phyloP scores from a whole-genome alignment of 1,284 basidiomycete species.

The Rhodotorula sp. region DNA sequence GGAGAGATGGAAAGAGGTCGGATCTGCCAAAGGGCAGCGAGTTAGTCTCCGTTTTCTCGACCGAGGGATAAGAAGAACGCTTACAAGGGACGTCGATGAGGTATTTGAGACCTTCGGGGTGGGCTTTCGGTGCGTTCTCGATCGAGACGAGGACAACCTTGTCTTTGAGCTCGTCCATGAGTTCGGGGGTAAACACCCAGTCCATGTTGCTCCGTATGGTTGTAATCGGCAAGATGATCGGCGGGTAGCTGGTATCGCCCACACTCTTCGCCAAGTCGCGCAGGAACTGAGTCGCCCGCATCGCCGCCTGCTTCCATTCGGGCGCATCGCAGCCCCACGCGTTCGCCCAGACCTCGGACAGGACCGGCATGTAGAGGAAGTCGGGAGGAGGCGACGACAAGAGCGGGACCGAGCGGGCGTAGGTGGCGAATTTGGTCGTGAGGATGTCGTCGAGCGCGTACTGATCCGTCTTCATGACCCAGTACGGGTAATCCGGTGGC shows the following conservation, averaged over 20 bases:
- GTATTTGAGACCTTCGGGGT: slow-evolving; percentile 34
- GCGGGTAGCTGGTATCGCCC: slow-evolving; percentile 35
- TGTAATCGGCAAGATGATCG: slow-evolving; percentile 35
- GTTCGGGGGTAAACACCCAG: slow-evolving; percentile 28
- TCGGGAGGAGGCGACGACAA: slow-evolving; percentile 34
- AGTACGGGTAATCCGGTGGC: slow-evolving; percentile 31
- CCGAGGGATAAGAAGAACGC: not conserved
- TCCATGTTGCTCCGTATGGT: slow-evolving; percentile 35
- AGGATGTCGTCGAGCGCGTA: slow-evolving; percentile 42
- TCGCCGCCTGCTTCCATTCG: slow-evolving; percentile 25
- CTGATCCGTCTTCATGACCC: slow-evolving; percentile 33
- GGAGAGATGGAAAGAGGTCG: slow-evolving; percentile 39
- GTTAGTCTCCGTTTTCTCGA: not conserved
- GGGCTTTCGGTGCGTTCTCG: slow-evolving; percentile 34
- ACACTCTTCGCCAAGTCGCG: slow-evolving; percentile 29
- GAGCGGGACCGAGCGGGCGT: slow-evolving; percentile 28
- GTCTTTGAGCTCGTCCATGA: slow-evolving; percentile 40
- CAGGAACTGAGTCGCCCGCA: slow-evolving; percentile 33
- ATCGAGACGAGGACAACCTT: slow-evolving; percentile 38
- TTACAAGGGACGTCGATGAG: slow-evolving; percentile 40
- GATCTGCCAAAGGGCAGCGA: slow-evolving; percentile 10
- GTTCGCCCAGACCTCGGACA: slow-evolving; percentile 35
- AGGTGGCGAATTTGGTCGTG: slow-evolving; percentile 31
- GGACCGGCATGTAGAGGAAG: slow-evolving; percentile 40
- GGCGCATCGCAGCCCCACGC: slow-evolving; percentile 34